Conservation (phyloP, 306 rosid genomes). For the Elaeagnus macrophylla region DNA sequence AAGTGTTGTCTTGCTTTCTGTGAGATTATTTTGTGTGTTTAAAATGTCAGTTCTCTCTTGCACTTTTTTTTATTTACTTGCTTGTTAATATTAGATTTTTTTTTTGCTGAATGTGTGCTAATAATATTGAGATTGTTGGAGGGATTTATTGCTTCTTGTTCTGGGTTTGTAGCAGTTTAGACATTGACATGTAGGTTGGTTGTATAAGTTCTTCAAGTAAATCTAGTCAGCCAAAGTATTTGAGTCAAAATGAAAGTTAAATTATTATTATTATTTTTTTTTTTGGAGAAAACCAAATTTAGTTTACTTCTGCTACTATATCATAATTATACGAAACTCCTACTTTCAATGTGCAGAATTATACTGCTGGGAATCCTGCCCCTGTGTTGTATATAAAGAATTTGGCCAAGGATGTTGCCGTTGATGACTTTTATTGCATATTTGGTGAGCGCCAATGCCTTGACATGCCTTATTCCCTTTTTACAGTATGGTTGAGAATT, state of each 20-base stretch:
- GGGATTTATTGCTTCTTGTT: too few species aligned
- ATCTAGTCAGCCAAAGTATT: background rate
- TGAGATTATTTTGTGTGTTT: too few species aligned
- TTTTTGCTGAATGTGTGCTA: too few species aligned
- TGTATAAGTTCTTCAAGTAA: background rate
- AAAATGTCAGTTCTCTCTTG: too few species aligned
- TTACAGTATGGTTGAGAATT: background rate
- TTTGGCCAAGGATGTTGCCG: slow-evolving; percentile 79
- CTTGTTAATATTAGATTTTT: too few species aligned
- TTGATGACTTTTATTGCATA: slow-evolving; percentile 67
- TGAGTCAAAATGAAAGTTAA: background rate
- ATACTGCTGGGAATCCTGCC: slow-evolving; percentile 74
- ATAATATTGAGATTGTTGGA: too few species aligned
- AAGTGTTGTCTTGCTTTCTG: too few species aligned
- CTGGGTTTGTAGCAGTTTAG: background rate
- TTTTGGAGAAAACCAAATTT: background rate
- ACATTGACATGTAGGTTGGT: background rate
- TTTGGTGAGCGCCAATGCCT: slow-evolving; percentile 55
- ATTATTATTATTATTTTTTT: background rate
- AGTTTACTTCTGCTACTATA: slow-evolving; percentile 2
- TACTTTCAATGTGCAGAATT: slow-evolving; percentile 57
- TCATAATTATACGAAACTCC: slow-evolving; percentile 10
- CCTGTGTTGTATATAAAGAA: slow-evolving; percentile 84
- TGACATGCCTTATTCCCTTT: background rate
- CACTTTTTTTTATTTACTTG: too few species aligned